Base-by-base conservation (phyloP, 306 rosid genomes). In the Macrotyloma uniflorum region DNA sequence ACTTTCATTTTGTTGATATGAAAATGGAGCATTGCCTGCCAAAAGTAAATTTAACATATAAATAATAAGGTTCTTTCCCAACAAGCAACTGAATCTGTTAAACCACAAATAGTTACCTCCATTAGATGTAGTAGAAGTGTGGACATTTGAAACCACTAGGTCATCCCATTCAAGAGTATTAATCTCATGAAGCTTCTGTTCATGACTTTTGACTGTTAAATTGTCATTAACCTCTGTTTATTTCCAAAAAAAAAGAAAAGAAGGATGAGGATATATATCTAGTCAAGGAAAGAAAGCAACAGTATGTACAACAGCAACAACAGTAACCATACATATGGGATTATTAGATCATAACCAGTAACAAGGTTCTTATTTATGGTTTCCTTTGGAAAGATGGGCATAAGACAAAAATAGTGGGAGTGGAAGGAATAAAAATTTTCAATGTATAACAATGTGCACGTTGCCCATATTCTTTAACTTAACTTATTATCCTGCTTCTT, bases 101-200 rank as follows among this genome's bases (percentile, higher is more conserved):
- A 84, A 74, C 28, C 77, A 40, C 74, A 70, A 70, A 72, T 63
- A 70, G 12, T 92, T 92, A 95, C 98, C 97, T 87, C 85, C 90
- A 70, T 65, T 73, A 64, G 78, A 67, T 46, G 83, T 67, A 50
- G 68, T 38, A 79, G 83, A 59, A 53, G 75, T 82, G 82, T 76
- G 80, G 70, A 78, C 92, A 73, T 86, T 79, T 75, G 87, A 18
- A 64, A 67, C 87, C 70, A 96, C 90, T 67, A 95, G 90, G 12
- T 96, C 99, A 77, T 96, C 98, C 99, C 99, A 96, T 18, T 96
- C 99, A 51, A 93, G 98, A 30, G 99, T 93, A 77, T 96, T 96
- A 77, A 96, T 83, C 86, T 96, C 99, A 80, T 82, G 93, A 75
- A 94, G 96, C 83, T 79, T 85, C 79, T 81, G 79, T 61, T 92